Evolutionary conservation across 805 yeast species (phyloP).

Genomic region (Wickerhamiella kazuoi): DNA sequence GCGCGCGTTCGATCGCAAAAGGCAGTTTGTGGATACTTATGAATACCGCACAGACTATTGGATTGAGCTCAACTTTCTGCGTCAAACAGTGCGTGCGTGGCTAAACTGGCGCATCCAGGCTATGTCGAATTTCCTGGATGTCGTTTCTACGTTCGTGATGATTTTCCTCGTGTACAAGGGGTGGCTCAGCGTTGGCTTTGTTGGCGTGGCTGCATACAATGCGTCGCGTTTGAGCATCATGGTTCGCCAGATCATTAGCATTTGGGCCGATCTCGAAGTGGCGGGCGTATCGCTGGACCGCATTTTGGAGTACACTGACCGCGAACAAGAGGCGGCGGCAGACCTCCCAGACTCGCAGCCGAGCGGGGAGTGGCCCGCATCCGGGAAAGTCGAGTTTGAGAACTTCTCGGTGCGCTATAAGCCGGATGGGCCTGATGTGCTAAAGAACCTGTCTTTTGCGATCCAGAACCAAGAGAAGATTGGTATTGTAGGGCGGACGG

Average conservation of each 20-base stretch:
- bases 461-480: constrained; percentile 64
- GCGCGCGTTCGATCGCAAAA: constrained; percentile 48
- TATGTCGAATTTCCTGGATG: constrained; percentile 63
- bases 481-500: constrained; percentile 94
- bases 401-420: constrained; percentile 68
- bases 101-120: constrained; percentile 74
- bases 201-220: constrained; percentile 77
- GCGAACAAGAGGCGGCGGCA: constrained; percentile 72
- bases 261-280: constrained; percentile 86
- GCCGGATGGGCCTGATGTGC: constrained; percentile 57
- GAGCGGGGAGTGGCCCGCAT: constrained; percentile 48
- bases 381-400: constrained; percentile 49
- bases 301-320: constrained; percentile 61
- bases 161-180: constrained; percentile 44
- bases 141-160: constrained; percentile 61
- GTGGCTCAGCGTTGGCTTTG: constrained; percentile 59
- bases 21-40: constrained; percentile 34
- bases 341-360: constrained; percentile 53
- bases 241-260: constrained; percentile 76
- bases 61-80: constrained; percentile 38
- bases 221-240: constrained; percentile 73
- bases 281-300: constrained; percentile 78
- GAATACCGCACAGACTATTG: constrained; percentile 16
- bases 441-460: constrained; percentile 44
- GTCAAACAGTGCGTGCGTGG: constrained; percentile 80